These are phyloP conservation scores for Hyaloscypha variabilis DNA, from an alignment of 495 filamentous ascomycete species.

Conservation along the genomic window DNA sequence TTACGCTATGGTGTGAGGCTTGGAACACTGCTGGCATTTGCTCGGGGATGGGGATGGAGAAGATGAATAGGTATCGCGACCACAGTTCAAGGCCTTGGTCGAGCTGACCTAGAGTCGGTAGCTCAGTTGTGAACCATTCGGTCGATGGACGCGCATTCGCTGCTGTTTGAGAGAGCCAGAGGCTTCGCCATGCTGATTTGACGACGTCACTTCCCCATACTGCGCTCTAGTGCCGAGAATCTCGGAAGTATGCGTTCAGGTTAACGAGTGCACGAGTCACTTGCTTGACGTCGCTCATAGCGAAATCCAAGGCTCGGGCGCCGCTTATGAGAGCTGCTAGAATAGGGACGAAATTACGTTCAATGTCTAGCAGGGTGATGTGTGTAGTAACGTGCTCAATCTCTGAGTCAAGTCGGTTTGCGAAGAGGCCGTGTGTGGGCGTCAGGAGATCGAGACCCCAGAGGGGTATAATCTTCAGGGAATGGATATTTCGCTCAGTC, in stretches of 20 bases:
- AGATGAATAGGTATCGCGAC: slow-evolving; percentile 70
- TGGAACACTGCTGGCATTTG: slow-evolving; percentile 68
- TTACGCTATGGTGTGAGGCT: slow-evolving; percentile 66
- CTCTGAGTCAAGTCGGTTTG: slow-evolving; percentile 62
- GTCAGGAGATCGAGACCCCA: slow-evolving; percentile 67
- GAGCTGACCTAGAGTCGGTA: slow-evolving; percentile 59
- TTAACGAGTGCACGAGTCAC: slow-evolving; percentile 59
- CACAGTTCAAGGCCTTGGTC: slow-evolving; percentile 61
- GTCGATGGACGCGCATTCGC: slow-evolving; percentile 52
- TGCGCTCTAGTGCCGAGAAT: slow-evolving; percentile 59
- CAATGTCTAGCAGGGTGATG: slow-evolving; percentile 55
- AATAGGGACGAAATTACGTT: slow-evolving; percentile 63
- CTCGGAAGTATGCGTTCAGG: slow-evolving; percentile 62
- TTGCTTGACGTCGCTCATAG: slow-evolving; percentile 53
- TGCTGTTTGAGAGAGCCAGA: slow-evolving; percentile 59
- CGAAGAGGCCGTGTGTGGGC: slow-evolving; percentile 63
- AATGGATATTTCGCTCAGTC: slow-evolving; percentile 66
- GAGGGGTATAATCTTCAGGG: slow-evolving; percentile 62
- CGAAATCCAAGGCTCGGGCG: slow-evolving; percentile 53
- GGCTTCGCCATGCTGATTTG: slow-evolving; percentile 58
- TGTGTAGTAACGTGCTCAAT: slow-evolving; percentile 54
- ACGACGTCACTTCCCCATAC: slow-evolving; percentile 64
- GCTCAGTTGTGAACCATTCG: slow-evolving; percentile 59
- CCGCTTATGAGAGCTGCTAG: slow-evolving; percentile 60
- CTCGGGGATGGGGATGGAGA: slow-evolving; percentile 66